Evolutionary conservation across 495 filamentous ascomycete species (phyloP), one percentile per base, ranked within the genome.

Genomic region (Xylaria bambusicola): DNA sequence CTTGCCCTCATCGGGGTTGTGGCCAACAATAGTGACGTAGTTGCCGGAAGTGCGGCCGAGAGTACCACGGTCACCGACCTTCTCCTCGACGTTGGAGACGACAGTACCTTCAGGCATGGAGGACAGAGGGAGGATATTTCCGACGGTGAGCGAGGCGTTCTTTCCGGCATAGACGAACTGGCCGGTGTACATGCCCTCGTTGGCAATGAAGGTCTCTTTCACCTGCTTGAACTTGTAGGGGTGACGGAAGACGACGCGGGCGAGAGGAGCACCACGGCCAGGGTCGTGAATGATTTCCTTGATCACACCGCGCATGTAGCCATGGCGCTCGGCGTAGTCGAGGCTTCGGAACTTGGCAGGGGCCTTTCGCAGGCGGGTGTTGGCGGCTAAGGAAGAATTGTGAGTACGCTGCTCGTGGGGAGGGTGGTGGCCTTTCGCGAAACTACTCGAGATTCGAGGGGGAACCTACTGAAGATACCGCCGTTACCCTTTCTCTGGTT

Each of bases 151-250:
- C 60, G 86, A 82, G 66, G 94, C 95, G 80, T 96, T 91, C 89
- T 99, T 99, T 75, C 94, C 94, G 77, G 93, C 93, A 80, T 98
- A 99, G 88, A 99, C 92, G 85, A 99, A 99, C 82, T 97, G 93
- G 67, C 94, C 94, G 64, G 94, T 97, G 91, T 99, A 99, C 93
- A 98, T 97, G 82, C 94, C 94, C 86, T 99, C 94, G 81, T 97
- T 98, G 77, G 95, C 94, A 75, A 99, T 98, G 86, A 98, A 97
- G 63, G 94, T 95, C 88, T 91, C 93, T 77, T 86, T 92, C 77
- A 87, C 78, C 78, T 90, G 85, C 83, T 90, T 91, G 85, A 87
- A 94, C 78, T 86, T 85, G 86, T 95, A 90, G 65, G 91, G 88
- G 76, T 94, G 88, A 66, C 93, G 93, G 89, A 98, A 98, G 72